Evolutionary conservation across 441 rosid genomes (phyloP).

Genomic region (Erodium texanum): DNA sequence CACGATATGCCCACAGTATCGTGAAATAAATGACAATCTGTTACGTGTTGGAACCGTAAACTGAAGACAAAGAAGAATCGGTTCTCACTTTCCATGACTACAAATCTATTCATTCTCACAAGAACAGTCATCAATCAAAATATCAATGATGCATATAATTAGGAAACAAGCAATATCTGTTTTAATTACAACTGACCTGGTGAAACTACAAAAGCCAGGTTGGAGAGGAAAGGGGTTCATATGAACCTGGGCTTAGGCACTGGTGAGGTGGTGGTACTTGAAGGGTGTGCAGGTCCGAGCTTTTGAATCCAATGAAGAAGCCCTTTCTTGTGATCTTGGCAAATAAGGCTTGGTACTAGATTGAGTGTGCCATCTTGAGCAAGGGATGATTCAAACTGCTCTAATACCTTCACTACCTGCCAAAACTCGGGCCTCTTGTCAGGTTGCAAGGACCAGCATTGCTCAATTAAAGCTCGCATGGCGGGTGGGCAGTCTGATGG

Average conservation of each 20-base stretch:
- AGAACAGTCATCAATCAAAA: neutral
- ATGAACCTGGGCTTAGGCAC: constrained; percentile 60
- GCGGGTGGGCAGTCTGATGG: constrained; percentile 62
- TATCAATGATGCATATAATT: neutral
- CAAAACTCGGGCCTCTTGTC: constrained; percentile 92
- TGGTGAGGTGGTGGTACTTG: constrained; percentile 21
- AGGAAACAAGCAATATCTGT: constrained; percentile 7
- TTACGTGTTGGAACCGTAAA: too few species aligned
- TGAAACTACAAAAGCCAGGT: too few species aligned
- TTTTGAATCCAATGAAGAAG: constrained; percentile 77
- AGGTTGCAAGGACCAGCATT: constrained; percentile 78
- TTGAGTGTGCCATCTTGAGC: constrained; percentile 58
- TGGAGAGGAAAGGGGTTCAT: constrained; percentile 23
- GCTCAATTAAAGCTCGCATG: constrained; percentile 78
- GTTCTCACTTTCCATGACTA: neutral
- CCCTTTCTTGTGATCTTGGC: constrained; percentile 72
- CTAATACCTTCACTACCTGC: constrained; percentile 81
- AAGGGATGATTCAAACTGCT: constrained; percentile 57
- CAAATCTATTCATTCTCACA: neutral
- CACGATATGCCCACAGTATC: too few species aligned
- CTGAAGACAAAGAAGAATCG: too few species aligned
- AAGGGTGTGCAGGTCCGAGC: constrained; percentile 54
- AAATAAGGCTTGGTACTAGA: constrained; percentile 31
- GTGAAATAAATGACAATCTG: too few species aligned
- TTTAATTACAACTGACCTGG: constrained; percentile 28